Evolutionary conservation across 192 early-diverging fungal genomes (phyloP).

Genomic region (Spinellus fusiger): DNA sequence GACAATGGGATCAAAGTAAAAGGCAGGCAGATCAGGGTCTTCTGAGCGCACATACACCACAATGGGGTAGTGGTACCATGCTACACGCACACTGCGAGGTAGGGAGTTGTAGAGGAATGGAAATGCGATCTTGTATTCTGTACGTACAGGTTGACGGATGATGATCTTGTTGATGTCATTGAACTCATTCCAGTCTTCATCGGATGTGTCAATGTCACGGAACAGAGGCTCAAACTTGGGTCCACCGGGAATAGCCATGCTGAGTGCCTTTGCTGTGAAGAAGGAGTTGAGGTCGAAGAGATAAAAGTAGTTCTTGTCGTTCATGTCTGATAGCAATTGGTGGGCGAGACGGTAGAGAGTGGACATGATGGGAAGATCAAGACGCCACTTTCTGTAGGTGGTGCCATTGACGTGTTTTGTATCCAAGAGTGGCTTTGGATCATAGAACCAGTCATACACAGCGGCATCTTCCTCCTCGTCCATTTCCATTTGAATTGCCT

Average conservation of each 20-base stretch:
- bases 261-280: slow-evolving; percentile 95
- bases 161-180: slow-evolving; percentile 99
- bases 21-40: slow-evolving; percentile 94
- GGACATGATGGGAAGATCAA: slow-evolving; percentile 92
- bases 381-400: slow-evolving; percentile 83
- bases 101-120: slow-evolving; percentile 97
- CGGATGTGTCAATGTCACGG: slow-evolving; percentile 91
- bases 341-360: slow-evolving; percentile 87
- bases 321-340: slow-evolving; percentile 90
- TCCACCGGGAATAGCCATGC: slow-evolving; percentile 97
- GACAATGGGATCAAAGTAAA: slow-evolving; percentile 95
- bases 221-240: slow-evolving; percentile 97
- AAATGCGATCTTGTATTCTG: slow-evolving; percentile 99
- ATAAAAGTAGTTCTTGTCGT: slow-evolving; percentile 97
- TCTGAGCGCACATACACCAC: slow-evolving; percentile 85
- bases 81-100: slow-evolving; percentile 86
- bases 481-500: slow-evolving; percentile 98
- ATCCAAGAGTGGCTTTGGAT: slow-evolving; percentile 81
- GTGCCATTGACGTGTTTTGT: slow-evolving; percentile 79
- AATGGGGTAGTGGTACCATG: slow-evolving; percentile 91
- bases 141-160: slow-evolving; percentile 95
- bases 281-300: slow-evolving; percentile 93
- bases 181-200: slow-evolving; percentile 99
- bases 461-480: slow-evolving; percentile 91
- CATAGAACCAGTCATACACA: slow-evolving; percentile 95